Percentiles rank a stretch among this genome's conserved stretches.
phyloP scores from a whole-genome alignment of 345 rosid species.

The Pistacia atlantica region DNA sequence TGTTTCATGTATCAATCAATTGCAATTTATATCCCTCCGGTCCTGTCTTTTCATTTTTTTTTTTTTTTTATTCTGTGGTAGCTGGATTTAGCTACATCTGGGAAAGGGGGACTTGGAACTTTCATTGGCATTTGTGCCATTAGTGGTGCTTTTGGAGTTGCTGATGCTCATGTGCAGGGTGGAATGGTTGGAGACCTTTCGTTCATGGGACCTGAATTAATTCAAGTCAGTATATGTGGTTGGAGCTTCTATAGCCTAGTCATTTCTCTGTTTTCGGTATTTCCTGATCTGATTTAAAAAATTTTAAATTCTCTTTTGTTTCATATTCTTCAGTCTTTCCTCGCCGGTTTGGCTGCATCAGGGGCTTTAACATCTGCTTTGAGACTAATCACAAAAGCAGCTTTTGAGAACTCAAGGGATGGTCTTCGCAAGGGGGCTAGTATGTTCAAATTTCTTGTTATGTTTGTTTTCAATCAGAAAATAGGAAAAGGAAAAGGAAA shows the following conservation, averaged over 20 bases:
- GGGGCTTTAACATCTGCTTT: conserved; percentile 71
- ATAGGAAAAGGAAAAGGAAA: background rate
- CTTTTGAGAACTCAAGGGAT: conserved; percentile 52
- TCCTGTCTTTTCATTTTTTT: background rate
- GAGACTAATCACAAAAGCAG: conserved; percentile 77
- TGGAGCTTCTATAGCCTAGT: background rate
- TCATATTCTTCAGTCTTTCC: conserved; percentile 46
- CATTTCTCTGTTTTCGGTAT: background rate
- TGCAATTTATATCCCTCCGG: background rate
- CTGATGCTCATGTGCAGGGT: conserved; percentile 89
- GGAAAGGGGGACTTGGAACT: conserved; percentile 73
- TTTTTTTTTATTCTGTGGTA: conserved; percentile 17
- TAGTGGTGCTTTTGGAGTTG: conserved; percentile 68
- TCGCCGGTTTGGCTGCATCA: conserved; percentile 72
- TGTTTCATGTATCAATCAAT: background rate
- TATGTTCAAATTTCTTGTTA: conserved; percentile 31
- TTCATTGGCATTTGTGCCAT: conserved; percentile 66
- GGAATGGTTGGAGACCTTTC: conserved; percentile 93
- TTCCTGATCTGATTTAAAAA: background rate
- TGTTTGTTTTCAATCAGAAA: background rate
- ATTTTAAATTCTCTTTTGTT: conserved; percentile 1
- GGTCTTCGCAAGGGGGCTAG: conserved; percentile 90
- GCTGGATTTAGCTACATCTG: conserved; percentile 82
- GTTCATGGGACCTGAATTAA: conserved; percentile 62
- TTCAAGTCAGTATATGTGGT: conserved; percentile 51